A percentile compares a stretch with the other conserved stretches of the same genome.
phyloP scores from a whole-genome alignment of 2,329 filamentous ascomycete species.

The Colletotrichum sp. region DNA sequence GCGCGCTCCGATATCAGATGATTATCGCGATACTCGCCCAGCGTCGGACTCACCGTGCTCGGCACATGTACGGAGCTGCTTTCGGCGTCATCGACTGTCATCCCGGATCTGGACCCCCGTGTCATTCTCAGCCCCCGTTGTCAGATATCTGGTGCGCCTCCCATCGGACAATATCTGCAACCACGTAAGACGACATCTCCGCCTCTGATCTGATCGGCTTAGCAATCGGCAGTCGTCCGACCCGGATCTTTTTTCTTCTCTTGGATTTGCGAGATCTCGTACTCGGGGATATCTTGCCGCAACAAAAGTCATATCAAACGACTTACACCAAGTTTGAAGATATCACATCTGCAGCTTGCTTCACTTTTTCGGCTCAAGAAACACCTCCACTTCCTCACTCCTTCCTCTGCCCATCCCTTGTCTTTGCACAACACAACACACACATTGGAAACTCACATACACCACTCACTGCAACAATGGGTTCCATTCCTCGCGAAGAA shows the following conservation, averaged over 20 bases:
- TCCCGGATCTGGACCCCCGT: neutral
- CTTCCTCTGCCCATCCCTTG: neutral
- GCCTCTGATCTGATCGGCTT: neutral
- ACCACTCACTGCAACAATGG: neutral
- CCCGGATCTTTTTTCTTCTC: neutral
- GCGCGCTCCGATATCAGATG: slow-evolving; percentile 8
- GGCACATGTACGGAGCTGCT: neutral
- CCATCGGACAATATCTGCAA: neutral
- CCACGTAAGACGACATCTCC: neutral
- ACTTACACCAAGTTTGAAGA: neutral
- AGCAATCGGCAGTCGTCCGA: neutral
- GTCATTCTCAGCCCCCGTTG: neutral
- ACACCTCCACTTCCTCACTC: neutral
- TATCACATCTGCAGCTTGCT: neutral
- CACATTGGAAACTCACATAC: neutral
- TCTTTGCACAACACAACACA: neutral
- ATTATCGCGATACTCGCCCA: neutral
- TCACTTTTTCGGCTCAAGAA: neutral
- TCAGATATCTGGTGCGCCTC: neutral
- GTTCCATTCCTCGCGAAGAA: slow-evolving; percentile 12
- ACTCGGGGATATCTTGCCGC: neutral
- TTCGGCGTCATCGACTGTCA: neutral
- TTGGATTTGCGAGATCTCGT: neutral
- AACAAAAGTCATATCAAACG: neutral
- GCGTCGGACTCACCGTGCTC: neutral